These are phyloP conservation scores for Aspergillus panamensis DNA, from an alignment of 495 filamentous ascomycete genomes.

Conservation along the genomic window DNA sequence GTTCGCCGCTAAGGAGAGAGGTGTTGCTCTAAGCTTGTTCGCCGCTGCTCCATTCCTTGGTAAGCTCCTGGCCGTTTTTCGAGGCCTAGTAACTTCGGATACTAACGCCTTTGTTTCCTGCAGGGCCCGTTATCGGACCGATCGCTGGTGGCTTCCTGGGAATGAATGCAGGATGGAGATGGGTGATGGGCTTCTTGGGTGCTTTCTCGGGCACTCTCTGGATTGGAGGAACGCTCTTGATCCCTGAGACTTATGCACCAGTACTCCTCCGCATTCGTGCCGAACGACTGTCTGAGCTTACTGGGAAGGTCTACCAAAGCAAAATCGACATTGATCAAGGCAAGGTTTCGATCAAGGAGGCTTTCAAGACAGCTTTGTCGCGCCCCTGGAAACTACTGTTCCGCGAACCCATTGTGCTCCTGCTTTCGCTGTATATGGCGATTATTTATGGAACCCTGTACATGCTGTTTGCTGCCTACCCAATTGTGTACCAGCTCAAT, in stretches of 20 bases:
- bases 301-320: constrained; percentile 54
- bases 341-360: constrained; percentile 30
- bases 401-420: constrained; percentile 57
- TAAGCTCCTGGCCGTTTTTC: constrained; percentile 10
- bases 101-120: neutral
- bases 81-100: neutral
- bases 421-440: constrained; percentile 69
- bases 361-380: constrained; percentile 45
- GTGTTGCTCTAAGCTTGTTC: constrained; percentile 61
- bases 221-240: constrained; percentile 50
- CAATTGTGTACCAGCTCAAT: constrained; percentile 69
- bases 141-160: constrained; percentile 61
- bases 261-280: constrained; percentile 56
- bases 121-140: constrained; percentile 58
- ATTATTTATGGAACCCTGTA: constrained; percentile 76
- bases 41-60: constrained; percentile 64
- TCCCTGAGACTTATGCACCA: constrained; percentile 61
- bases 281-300: constrained; percentile 47
- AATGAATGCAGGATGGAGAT: constrained; percentile 58
- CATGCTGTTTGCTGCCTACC: constrained; percentile 78
- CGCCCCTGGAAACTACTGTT: constrained; percentile 51
- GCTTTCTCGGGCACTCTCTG: constrained; percentile 52
- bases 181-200: constrained; percentile 60
- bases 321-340: constrained; percentile 47
- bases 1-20: constrained; percentile 61